These are phyloP conservation scores for Colletotrichum paranaense DNA, from an alignment of 2,329 filamentous ascomycete genomes.

Conservation along the genomic window DNA sequence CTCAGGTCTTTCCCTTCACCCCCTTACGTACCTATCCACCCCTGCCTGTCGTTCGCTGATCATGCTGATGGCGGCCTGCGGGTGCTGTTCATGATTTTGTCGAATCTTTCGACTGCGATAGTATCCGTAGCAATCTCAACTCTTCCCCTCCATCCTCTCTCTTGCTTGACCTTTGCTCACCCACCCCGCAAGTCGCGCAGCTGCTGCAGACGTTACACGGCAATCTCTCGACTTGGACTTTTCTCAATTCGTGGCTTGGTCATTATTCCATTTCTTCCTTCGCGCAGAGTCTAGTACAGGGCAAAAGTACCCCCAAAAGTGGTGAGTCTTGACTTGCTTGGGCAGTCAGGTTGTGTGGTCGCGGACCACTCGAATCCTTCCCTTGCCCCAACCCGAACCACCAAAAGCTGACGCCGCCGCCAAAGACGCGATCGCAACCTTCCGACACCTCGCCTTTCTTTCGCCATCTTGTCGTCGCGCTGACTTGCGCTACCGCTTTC, in stretches of 20 bases:
- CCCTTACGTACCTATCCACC: not conserved
- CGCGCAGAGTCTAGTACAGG: conserved; percentile 4
- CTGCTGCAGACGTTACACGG: conserved; percentile 4
- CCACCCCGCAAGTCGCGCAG: not conserved
- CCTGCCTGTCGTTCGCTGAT: conserved; percentile 14
- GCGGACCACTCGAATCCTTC: conserved; percentile 21
- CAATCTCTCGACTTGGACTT: not conserved
- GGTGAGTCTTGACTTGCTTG: conserved; percentile 29
- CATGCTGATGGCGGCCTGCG: conserved; percentile 16
- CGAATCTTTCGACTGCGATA: conserved; percentile 12
- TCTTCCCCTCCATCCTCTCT: conserved; percentile 8
- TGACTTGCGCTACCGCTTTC: conserved; percentile 14
- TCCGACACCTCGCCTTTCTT: conserved; percentile 17
- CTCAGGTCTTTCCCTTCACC: not conserved
- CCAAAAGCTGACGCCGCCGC: conserved; percentile 28
- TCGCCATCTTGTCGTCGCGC: not conserved
- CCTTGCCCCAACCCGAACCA: conserved; percentile 1
- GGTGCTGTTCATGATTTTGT: conserved; percentile 29
- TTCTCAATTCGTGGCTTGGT: conserved; percentile 17
- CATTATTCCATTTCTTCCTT: conserved; percentile 13
- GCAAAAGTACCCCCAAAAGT: conserved; percentile 17
- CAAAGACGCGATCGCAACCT: conserved; percentile 15
- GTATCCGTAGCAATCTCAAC: conserved; percentile 3
- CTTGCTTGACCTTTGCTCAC: not conserved
- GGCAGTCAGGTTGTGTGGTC: not conserved